A percentile compares a stretch with the other conserved stretches of the same genome.
phyloP scores from a whole-genome alignment of 371 early-diverging fungal genomes.

The Syncephalastrum monosporum region DNA sequence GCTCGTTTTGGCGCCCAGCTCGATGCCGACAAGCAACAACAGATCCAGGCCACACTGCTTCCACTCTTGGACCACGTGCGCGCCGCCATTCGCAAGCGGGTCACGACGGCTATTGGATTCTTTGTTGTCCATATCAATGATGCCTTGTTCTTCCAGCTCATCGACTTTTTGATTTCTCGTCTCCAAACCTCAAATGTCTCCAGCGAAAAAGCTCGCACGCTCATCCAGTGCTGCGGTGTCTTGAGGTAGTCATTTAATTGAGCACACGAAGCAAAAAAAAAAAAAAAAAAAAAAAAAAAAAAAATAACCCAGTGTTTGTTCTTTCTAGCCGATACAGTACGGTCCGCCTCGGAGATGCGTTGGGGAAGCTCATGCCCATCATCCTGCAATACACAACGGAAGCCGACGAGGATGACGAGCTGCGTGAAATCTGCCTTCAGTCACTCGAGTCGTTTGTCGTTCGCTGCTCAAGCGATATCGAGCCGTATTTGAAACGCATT shows the following conservation, averaged over 20 bases:
- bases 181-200: conserved; percentile 45
- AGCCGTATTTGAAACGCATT: conserved; percentile 61
- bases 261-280: no score
- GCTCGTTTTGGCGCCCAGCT: conserved; percentile 70
- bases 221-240: conserved; percentile 71
- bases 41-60: conserved; percentile 66
- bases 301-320: neutral
- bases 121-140: conserved; percentile 73
- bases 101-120: conserved; percentile 73
- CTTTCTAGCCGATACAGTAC: conserved; percentile 69
- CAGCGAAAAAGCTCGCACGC: conserved; percentile 68
- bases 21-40: conserved; percentile 49
- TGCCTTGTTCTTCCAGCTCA: conserved; percentile 65
- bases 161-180: conserved; percentile 32
- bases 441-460: conserved; percentile 82
- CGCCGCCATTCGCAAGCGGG: conserved; percentile 82
- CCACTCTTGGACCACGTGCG: conserved; percentile 70
- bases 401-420: conserved; percentile 78
- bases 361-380: conserved; percentile 65
- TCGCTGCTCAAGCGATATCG: conserved; percentile 75
- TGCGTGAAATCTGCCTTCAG: conserved; percentile 84
- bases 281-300: no score
- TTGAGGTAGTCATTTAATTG: conserved; percentile 53
- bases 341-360: conserved; percentile 66
- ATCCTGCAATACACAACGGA: conserved; percentile 54